Base-by-base conservation (phyloP, 345 rosid species). In the Eucalyptus curtisii region DNA sequence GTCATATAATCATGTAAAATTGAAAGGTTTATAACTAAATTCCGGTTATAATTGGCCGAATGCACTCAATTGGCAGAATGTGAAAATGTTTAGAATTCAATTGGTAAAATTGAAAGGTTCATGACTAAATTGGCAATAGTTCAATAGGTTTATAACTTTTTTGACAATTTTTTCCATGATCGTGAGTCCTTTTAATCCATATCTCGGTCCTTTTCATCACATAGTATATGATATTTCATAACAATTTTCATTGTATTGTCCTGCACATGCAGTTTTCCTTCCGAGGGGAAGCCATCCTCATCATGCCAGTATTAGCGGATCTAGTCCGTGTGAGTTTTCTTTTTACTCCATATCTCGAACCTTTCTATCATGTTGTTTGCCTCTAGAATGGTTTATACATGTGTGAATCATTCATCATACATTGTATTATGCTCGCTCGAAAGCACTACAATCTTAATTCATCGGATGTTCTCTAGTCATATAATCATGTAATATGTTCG, bases 41-140 rank as follows among this genome's bases (percentile, higher is more conserved):
- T 59, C 7, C 0, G 0, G 13, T 0, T 1, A 11, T 24, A 59
- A 25, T 59, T 59, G 2, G 7, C 7, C 1, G 2, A 53, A 20
- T n/a, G n/a, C n/a, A n/a, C n/a, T n/a, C n/a, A 59, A 25, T 59
- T 59, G 2, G 7, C 7, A 0, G 2, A 53, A 20, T 19, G 0
- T 55, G 4, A 55, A 55, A 55, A 55, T 55, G 1, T 8, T 55
- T 9, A 9, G 1, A 2, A 55, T 4, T 55, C 0, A 55, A 55
- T 55, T 55, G 2, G 12, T 8, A 22, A 55, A 55, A 4, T 55
- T 55, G 1, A 4, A 55, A 55, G 0, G 0, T 22, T 55, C 8
- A 55, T 20, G 5, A 55, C 1, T 22, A 22, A 55, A 22, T 55
- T 55, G 12, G 0, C 0, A 55, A 55, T 20, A 55, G 0, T 22